These are phyloP conservation scores for Solanum tacnaense DNA, from an alignment of 257 asterid species.

Conservation along the genomic window DNA sequence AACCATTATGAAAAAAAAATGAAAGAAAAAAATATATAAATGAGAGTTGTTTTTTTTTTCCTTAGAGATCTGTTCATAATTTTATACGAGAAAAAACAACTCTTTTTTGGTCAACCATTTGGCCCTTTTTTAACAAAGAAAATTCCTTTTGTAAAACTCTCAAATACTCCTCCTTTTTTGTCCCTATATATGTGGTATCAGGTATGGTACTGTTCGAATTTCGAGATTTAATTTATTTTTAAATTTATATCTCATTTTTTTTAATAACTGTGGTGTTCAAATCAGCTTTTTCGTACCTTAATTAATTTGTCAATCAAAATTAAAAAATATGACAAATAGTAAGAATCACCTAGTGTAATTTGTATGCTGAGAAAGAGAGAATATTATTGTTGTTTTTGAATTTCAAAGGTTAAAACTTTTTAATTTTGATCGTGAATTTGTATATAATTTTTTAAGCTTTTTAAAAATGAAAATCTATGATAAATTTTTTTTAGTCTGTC, in stretches of 20 bases:
- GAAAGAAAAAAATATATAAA: background rate
- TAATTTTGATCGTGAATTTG: background rate
- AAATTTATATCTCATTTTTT: no score
- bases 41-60: background rate
- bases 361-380: background rate
- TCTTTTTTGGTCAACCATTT: background rate
- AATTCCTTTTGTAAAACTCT: background rate
- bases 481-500: rapidly evolving
- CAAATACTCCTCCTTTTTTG: background rate
- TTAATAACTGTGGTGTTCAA: rapidly evolving
- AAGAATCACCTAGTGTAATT: no score
- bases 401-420: background rate
- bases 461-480: no score
- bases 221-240: no score
- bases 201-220: rapidly evolving
- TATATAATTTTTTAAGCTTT: no score
- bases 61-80: background rate
- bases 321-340: no score
- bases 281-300: rapidly evolving
- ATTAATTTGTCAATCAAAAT: no score
- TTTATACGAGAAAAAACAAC: background rate
- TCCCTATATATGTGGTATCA: background rate
- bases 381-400: no score
- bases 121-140: background rate
- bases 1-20: background rate